Percentiles rank a stretch among this genome's conserved stretches.
These are phyloP conservation scores for Ophiostoma australiae DNA, from an alignment of 2,329 filamentous ascomycete genomes.

Conservation along the genomic window DNA sequence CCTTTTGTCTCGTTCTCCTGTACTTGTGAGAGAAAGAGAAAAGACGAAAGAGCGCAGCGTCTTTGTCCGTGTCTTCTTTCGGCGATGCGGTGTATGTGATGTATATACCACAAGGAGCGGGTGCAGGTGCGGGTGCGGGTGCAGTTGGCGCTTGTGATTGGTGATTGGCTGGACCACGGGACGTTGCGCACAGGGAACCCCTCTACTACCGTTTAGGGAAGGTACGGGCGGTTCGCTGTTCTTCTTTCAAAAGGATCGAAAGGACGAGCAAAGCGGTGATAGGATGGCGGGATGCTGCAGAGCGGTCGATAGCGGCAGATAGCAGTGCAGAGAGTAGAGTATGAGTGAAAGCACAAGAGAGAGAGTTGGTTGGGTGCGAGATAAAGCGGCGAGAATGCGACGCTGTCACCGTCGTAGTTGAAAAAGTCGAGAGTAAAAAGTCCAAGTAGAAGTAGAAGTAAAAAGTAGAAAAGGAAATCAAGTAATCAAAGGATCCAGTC, in stretches of 20 bases:
- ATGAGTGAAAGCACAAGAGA: neutral
- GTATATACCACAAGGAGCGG: neutral
- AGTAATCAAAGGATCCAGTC: slow-evolving; percentile 9
- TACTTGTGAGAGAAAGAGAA: neutral
- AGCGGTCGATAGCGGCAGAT: neutral
- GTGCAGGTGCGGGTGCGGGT: neutral
- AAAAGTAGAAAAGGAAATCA: neutral
- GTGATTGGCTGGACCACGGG: slow-evolving; percentile 11
- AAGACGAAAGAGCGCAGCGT: slow-evolving; percentile 16
- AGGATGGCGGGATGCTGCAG: neutral
- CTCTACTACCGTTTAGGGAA: slow-evolving; percentile 27
- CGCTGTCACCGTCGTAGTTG: slow-evolving; percentile 12
- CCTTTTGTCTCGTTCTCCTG: neutral
- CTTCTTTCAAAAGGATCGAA: slow-evolving; percentile 16
- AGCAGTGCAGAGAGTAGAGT: neutral
- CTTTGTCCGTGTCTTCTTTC: slow-evolving; percentile 23
- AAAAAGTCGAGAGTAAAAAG: neutral
- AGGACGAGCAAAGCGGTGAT: neutral
- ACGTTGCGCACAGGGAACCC: slow-evolving; percentile 17
- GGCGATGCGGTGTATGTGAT: slow-evolving; percentile 11
- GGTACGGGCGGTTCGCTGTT: slow-evolving; percentile 27
- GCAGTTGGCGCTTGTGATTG: slow-evolving; percentile 14
- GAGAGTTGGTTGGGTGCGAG: neutral
- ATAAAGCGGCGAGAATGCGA: neutral
- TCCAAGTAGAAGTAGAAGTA: neutral